Evolutionary conservation across 306 rosid genomes (phyloP).

Genomic region (cucumber (Cucumis sativus)): DNA sequence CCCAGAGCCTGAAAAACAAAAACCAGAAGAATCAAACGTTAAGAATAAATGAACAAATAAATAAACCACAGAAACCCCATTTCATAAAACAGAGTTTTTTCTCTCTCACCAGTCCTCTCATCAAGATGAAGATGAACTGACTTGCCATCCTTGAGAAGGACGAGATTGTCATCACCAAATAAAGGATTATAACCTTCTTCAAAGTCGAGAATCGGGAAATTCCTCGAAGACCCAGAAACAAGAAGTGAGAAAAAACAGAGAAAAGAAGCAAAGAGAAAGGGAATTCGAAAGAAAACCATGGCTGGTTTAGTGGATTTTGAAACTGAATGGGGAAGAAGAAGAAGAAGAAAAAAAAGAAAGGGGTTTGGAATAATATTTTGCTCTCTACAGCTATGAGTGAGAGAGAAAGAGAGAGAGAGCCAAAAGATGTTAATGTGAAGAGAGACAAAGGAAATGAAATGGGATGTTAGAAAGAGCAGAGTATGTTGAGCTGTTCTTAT

Average conservation of each 20-base stretch:
- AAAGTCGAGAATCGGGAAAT: constrained; percentile 49
- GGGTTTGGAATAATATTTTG: constrained; percentile 3
- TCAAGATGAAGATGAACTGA: constrained; percentile 74
- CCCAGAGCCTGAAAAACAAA: constrained; percentile 61
- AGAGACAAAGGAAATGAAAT: constrained; percentile 18
- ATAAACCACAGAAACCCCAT: background rate
- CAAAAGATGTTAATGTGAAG: constrained; percentile 21
- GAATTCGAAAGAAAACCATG: constrained; percentile 29
- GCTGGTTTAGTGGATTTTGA: background rate
- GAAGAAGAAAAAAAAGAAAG: background rate
- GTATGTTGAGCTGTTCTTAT: constrained; percentile 40
- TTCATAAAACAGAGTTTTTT: background rate
- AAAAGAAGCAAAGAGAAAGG: constrained; percentile 16
- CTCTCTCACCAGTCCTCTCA: constrained; percentile 58
- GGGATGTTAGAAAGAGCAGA: constrained; percentile 26
- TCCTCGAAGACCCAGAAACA: constrained; percentile 29
- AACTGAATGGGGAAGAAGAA: background rate
- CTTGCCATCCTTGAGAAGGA: constrained; percentile 57
- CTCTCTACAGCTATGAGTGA: constrained; percentile 6
- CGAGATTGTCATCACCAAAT: constrained; percentile 68
- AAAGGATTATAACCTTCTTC: constrained; percentile 76
- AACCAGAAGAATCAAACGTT: background rate
- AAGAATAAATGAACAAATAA: background rate
- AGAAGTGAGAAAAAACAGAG: constrained; percentile 15
- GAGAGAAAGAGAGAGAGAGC: constrained; percentile 25